These are phyloP conservation scores for Puccinia coronata DNA, from an alignment of 1,284 basidiomycete species.

Conservation along the genomic window DNA sequence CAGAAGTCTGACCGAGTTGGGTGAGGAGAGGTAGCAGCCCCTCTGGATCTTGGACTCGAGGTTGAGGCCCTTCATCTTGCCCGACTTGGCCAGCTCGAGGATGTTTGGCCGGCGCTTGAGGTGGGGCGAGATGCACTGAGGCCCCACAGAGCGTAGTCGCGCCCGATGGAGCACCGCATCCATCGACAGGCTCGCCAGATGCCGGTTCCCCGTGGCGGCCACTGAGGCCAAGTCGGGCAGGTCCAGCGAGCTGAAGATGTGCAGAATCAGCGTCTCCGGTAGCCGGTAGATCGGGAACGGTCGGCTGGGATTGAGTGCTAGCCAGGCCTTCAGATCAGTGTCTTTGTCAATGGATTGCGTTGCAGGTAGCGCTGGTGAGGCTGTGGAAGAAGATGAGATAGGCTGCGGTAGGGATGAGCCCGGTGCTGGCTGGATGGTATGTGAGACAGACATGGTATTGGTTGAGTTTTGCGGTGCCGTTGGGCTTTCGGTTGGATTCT, in stretches of 20 bases:
- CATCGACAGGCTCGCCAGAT: not conserved
- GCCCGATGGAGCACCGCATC: slow-evolving; percentile 21
- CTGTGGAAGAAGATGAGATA: not conserved
- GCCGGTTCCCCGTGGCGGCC: not conserved
- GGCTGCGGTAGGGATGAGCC: not conserved
- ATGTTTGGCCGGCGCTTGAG: slow-evolving; percentile 13
- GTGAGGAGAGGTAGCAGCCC: slow-evolving; percentile 29
- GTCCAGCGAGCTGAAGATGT: slow-evolving; percentile 21
- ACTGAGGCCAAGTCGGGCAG: slow-evolving; percentile 19
- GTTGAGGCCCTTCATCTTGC: slow-evolving; percentile 26
- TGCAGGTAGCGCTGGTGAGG: not conserved
- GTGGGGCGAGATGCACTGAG: slow-evolving; percentile 6
- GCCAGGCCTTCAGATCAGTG: slow-evolving; percentile 28
- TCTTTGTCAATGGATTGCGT: slow-evolving; percentile 11
- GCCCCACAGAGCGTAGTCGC: not conserved
- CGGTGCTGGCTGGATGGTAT: not conserved
- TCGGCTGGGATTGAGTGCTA: slow-evolving; percentile 20
- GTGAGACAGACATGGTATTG: not conserved
- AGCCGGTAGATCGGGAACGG: slow-evolving; percentile 17
- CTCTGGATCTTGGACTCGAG: slow-evolving; percentile 9
- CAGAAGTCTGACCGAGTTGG: slow-evolving; percentile 3
- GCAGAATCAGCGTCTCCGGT: slow-evolving; percentile 12
- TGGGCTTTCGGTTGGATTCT: not conserved
- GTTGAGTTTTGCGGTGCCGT: not conserved
- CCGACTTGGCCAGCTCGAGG: slow-evolving; percentile 11